Evolutionary conservation across 495 filamentous ascomycete species (phyloP), one percentile per base, ranked within the genome.

Genomic region (Daldinia vernicosa): DNA sequence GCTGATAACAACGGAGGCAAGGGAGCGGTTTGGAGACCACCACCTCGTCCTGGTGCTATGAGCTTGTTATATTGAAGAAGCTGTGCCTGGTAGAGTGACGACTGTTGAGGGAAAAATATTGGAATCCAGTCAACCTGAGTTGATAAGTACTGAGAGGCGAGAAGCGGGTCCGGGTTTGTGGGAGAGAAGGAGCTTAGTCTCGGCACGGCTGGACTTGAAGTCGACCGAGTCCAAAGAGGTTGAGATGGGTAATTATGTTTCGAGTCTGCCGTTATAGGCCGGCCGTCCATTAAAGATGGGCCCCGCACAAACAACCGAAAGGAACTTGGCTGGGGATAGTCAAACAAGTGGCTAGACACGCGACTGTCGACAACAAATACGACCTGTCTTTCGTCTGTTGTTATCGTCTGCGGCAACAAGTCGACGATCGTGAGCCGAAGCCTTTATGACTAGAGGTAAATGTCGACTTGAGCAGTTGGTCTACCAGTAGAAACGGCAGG

Each of bases 11-110:
- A 71, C 5, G 85, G 78, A 52, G 83, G 80, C 52, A 84, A 80
- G 47, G 83, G 80, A 60, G 83, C 72, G 24, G 80, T 77, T 63
- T 84, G 84, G 33, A 84, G 74, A 60, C 80, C 80, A 69, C 80
- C 82, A 59, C 83, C 81, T 76, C 84, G 78, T 28, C 83, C 79
- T 30, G 83, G 79, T 17, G 84, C 81, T 43, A 88, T 80, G 39
- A 87, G 82, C 65, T 83, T 82, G 70, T 87, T 87, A 79, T 87
- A 87, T 47, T 84, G 80, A 17, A 82, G 82, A 43, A 88, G 81
- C 66, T 85, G 84, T 60, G 82, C 84, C 58, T 87, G 83, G 68
- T 84, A 82, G 51, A 81, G 74, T 6, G 81, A 84, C 22, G 82
- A 69, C 55, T 87, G 84, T 63, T 85, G 84, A 14, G 83, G 83